These are phyloP conservation scores for Mallotus repandus DNA, from an alignment of 441 rosid genomes.

Conservation along the genomic window DNA sequence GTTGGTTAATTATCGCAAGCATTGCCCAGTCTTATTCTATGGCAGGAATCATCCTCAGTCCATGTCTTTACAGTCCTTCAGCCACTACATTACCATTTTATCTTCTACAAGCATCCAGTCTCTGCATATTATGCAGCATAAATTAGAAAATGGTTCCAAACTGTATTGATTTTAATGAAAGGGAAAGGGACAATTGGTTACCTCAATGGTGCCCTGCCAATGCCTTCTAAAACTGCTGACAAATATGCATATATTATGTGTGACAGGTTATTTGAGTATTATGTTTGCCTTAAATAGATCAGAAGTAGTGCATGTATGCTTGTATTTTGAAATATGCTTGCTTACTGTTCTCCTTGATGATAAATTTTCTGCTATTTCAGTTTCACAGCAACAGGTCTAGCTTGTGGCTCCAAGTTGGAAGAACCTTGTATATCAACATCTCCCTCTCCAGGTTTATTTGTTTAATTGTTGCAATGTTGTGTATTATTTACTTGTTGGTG, in stretches of 20 bases:
- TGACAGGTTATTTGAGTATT: not conserved
- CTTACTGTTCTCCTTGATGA: not conserved
- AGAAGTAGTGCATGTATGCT: not conserved
- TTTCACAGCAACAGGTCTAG: slow-evolving; percentile 65
- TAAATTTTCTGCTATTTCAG: slow-evolving; percentile 40
- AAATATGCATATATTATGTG: not conserved
- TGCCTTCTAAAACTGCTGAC: too few species aligned
- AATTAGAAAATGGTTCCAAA: too few species aligned
- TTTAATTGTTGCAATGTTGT: not conserved
- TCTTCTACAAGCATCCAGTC: too few species aligned
- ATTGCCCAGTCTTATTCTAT: too few species aligned
- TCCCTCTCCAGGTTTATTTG: slow-evolving; percentile 54
- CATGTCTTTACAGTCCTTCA: too few species aligned
- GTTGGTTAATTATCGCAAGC: too few species aligned
- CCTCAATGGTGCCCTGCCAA: too few species aligned
- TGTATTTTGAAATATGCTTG: not conserved
- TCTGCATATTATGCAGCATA: too few species aligned
- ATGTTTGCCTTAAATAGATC: not conserved
- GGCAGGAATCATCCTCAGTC: too few species aligned
- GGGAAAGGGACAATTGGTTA: too few species aligned
- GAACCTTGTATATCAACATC: slow-evolving; percentile 71
- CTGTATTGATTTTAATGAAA: too few species aligned
- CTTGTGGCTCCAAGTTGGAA: slow-evolving; percentile 63
- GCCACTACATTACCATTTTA: too few species aligned
- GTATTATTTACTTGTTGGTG: not conserved